Evolutionary conservation across 2,329 filamentous ascomycete genomes (phyloP), one percentile per base, ranked within the genome.

Genomic region (Volutella citrinella): DNA sequence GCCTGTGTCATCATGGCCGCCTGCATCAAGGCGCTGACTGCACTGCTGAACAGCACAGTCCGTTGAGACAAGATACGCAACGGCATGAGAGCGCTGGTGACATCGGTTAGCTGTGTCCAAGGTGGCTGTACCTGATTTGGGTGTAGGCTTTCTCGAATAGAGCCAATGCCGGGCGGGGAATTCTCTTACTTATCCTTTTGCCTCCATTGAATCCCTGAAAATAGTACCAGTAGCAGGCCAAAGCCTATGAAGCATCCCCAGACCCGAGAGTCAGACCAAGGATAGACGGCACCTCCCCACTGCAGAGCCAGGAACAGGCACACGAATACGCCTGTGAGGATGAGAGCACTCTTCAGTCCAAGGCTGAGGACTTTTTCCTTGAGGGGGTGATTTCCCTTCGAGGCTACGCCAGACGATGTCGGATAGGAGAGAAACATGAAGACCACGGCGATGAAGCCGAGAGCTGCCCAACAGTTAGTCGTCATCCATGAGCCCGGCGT

Each of bases 241-340:
- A 48, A 49, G 2, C 42, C 42, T 6, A 52, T n/a, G 2, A 55
- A 14, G 15, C 46, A 52, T 3, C 48, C 49, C 38, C 43, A 49
- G 6, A 55, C 50, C 1, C 38, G 32, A 2, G 46, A 34, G 17
- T 52, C 43, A 0, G 46, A 48, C 50, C 46, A 54, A 2, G 40
- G 22, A 22, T 55, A 30, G 5, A 48, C 35, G 3, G 40, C 36
- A 1, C 46, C 51, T 3, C 51, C 51, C 42, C 47, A 52, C 25
- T 55, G 49, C 5, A 55, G 32, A 19, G 48, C 48, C 3, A 55
- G 32, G 6, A 51, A 42, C 4, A 54, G 27, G 9, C 48, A 44
- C 0, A 46, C 27, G 0, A 51, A 15, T 0, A 36, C 25, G 1
- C 33, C 48, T 6, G 42, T 29, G 0, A 50, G 35, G 2, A 52